Conservation (phyloP, 2,329 filamentous ascomycete genomes). For the Grosmannia clavigera region DNA sequence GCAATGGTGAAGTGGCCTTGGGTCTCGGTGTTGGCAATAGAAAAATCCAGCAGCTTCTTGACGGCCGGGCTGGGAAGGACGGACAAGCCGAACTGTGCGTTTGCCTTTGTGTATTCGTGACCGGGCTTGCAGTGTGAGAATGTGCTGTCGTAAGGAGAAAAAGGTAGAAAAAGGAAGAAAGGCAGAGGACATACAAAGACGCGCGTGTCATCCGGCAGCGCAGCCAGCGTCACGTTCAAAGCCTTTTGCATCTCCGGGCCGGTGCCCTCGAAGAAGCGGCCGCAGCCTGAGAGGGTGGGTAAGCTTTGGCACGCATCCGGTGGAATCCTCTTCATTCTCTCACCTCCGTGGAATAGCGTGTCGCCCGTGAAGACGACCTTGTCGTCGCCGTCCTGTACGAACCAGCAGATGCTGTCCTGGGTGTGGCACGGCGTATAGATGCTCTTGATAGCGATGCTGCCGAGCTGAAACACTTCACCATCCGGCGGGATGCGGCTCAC, state of each 20-base stretch:
- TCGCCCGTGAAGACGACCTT: slow-evolving; percentile 90
- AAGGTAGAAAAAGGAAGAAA: neutral
- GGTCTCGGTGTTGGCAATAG: slow-evolving; percentile 70
- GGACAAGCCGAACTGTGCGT: slow-evolving; percentile 75
- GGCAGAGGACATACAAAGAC: slow-evolving; percentile 56
- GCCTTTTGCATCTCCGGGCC: slow-evolving; percentile 87
- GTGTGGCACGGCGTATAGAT: slow-evolving; percentile 98
- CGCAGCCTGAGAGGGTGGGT: slow-evolving; percentile 51
- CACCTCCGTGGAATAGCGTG: slow-evolving; percentile 87
- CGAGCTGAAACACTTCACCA: slow-evolving; percentile 68
- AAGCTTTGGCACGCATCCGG: too few species aligned
- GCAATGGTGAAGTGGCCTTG: slow-evolving; percentile 95
- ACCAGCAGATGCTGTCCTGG: slow-evolving; percentile 96
- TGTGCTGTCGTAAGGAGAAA: neutral
- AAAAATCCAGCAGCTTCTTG: slow-evolving; percentile 64
- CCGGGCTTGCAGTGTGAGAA: slow-evolving; percentile 50
- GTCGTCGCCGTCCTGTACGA: slow-evolving; percentile 64
- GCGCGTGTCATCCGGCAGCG: slow-evolving; percentile 77
- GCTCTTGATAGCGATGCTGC: slow-evolving; percentile 67
- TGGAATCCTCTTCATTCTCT: neutral
- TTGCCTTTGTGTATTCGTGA: slow-evolving; percentile 96
- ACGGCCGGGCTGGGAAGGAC: slow-evolving; percentile 65
- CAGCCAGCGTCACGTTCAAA: slow-evolving; percentile 70
- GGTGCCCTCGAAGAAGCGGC: slow-evolving; percentile 88
- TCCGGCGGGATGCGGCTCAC: slow-evolving; percentile 69